phyloP scores from a whole-genome alignment of 2,329 filamentous ascomycete species.

The Oidium heveae region DNA sequence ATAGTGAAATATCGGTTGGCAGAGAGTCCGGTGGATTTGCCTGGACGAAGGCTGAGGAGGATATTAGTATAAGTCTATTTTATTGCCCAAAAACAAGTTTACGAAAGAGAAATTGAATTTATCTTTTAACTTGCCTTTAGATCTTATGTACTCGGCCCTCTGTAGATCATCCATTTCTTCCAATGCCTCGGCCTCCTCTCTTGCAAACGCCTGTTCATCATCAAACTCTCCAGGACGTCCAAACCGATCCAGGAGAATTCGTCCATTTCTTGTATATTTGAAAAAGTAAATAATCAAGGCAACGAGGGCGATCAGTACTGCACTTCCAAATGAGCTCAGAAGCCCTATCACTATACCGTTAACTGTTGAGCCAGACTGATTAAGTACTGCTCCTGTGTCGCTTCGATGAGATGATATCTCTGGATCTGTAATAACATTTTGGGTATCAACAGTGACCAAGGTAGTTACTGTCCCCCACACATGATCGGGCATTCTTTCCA shows the following conservation, averaged over 20 bases:
- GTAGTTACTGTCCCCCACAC: background rate
- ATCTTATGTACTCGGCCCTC: constrained; percentile 70
- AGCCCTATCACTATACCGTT: constrained; percentile 83
- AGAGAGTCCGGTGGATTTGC: constrained; percentile 86
- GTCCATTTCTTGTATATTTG: constrained; percentile 62
- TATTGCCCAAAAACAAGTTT: background rate
- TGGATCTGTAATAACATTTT: background rate
- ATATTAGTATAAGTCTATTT: background rate
- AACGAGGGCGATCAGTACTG: constrained; percentile 56
- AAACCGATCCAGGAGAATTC: constrained; percentile 82
- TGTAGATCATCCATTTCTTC: constrained; percentile 90
- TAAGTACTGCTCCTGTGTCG: constrained; percentile 2
- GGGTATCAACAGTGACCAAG: background rate
- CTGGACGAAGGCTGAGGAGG: constrained; percentile 54
- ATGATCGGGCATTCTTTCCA: background rate
- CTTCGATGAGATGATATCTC: background rate
- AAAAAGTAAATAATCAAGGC: constrained; percentile 79
- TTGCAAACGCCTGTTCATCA: constrained; percentile 81
- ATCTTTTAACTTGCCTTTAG: constrained; percentile 49
- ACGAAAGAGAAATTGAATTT: background rate
- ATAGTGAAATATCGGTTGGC: constrained; percentile 90
- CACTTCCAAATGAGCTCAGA: constrained; percentile 80
- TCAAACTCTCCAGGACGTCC: constrained; percentile 89
- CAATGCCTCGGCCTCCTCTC: constrained; percentile 84
- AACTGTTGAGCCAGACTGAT: constrained; percentile 19